Conservation (phyloP, 805 yeast genomes). For the Torulaspora franciscae region DNA sequence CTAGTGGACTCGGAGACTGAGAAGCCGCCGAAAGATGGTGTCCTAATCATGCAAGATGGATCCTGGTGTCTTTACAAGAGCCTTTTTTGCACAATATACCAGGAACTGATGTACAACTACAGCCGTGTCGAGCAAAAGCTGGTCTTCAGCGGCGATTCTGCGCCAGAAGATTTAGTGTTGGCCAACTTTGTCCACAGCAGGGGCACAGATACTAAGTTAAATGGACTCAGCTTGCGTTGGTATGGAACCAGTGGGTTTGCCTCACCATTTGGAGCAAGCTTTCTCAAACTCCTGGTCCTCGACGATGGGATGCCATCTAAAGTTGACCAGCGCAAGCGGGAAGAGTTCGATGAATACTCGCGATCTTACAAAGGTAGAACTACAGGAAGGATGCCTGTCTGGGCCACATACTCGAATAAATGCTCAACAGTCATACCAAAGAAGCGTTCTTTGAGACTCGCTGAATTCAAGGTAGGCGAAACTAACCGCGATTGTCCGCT, state of each 20-base stretch:
- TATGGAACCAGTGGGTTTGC: conserved; percentile 38
- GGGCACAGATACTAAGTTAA: conserved; percentile 33
- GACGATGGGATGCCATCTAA: conserved; percentile 35
- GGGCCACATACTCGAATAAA: conserved; percentile 32
- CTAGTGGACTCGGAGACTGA: conserved; percentile 13
- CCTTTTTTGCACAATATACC: conserved; percentile 35
- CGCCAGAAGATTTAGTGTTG: conserved; percentile 29
- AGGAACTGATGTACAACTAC: conserved; percentile 20
- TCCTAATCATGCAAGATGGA: conserved; percentile 12
- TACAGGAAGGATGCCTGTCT: conserved; percentile 25
- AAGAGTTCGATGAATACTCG: conserved; percentile 14
- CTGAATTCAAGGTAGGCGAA: conserved; percentile 27
- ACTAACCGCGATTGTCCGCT: conserved; percentile 2
- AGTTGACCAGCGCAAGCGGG: conserved; percentile 20
- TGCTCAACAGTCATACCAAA: conserved; percentile 26
- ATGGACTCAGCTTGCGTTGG: conserved; percentile 38
- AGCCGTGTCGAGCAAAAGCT: conserved; percentile 32
- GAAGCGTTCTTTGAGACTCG: conserved; percentile 26
- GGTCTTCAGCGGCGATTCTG: conserved; percentile 27
- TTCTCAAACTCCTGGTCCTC: conserved; percentile 34
- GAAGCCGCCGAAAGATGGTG: conserved; percentile 14
- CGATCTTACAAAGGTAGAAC: conserved; percentile 17
- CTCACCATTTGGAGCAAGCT: conserved; percentile 35
- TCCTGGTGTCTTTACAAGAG: conserved; percentile 21
- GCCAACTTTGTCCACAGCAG: conserved; percentile 31